Evolutionary conservation across 2,329 filamentous ascomycete genomes (phyloP).

Genomic region (Fusarium nelsonii): DNA sequence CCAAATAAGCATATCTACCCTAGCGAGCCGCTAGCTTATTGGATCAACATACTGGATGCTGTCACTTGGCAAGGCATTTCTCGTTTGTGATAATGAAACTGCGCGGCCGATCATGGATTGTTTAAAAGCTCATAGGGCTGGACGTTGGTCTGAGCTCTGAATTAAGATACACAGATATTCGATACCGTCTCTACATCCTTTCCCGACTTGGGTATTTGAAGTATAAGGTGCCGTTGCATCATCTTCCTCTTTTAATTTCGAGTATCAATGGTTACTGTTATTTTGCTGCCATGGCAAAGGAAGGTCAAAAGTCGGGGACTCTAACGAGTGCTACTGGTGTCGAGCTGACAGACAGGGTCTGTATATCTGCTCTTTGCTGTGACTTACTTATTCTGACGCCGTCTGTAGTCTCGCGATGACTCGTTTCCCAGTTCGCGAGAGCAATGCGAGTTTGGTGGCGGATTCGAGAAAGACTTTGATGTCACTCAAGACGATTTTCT

Average conservation of each 20-base stretch:
- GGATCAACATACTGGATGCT: not conserved
- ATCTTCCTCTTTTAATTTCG: not conserved
- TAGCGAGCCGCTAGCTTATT: constrained; percentile 1
- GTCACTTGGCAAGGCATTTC: not conserved
- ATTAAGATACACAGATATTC: not conserved
- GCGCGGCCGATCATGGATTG: constrained; percentile 2
- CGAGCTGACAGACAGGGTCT: constrained; percentile 11
- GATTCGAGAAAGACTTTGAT: constrained; percentile 46
- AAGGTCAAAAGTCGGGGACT: constrained; percentile 3
- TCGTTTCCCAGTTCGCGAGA: not conserved
- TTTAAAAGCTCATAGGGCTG: not conserved
- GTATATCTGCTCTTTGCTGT: not conserved
- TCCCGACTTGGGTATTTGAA: not conserved
- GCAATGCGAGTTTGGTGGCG: constrained; percentile 1
- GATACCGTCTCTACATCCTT: too few species aligned
- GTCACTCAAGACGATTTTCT: constrained; percentile 59
- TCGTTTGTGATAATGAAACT: not conserved
- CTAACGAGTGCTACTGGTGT: not conserved
- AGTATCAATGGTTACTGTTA: constrained; percentile 1
- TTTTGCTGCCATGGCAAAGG: constrained; percentile 1
- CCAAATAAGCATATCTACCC: constrained; percentile 1
- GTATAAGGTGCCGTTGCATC: too few species aligned
- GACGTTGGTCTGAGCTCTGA: not conserved
- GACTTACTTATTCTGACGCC: not conserved
- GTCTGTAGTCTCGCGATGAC: not conserved